These are phyloP conservation scores for Rhytidiadelphus loreus DNA, from an alignment of 225 moss, liverwort and hornwort species.

Conservation along the genomic window DNA sequence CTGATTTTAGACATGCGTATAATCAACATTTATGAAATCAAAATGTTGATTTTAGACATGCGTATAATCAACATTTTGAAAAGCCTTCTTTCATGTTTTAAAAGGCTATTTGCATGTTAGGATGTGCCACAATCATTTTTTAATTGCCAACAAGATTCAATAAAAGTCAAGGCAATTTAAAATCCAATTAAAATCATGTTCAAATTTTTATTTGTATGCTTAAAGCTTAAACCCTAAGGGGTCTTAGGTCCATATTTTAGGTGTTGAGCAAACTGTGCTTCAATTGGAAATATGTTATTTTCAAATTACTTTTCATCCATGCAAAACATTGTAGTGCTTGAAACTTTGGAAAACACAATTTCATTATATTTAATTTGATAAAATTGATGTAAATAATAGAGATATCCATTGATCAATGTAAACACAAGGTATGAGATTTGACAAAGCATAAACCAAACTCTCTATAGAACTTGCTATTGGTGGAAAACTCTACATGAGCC, in stretches of 20 bases:
- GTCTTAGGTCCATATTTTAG: not conserved
- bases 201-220: not conserved
- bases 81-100: not conserved
- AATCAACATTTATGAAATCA: no score
- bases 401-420: not conserved
- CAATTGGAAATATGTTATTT: no score
- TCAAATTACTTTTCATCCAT: not conserved
- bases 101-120: no score
- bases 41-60: no score
- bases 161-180: not conserved
- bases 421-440: not conserved
- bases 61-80: no score
- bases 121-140: no score
- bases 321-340: no score
- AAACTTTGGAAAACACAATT: not conserved
- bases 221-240: fast-evolving
- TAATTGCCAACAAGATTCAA: not conserved
- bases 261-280: no score
- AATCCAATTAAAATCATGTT: not conserved
- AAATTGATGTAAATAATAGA: not conserved
- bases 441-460: not conserved
- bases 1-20: no score
- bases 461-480: fast-evolving
- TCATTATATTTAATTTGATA: not conserved
- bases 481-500: not conserved